Percentiles rank a stretch among this genome's conserved stretches.
Conservation (phyloP, 2,329 filamentous ascomycete species). For the Bipolaris oryzae region DNA sequence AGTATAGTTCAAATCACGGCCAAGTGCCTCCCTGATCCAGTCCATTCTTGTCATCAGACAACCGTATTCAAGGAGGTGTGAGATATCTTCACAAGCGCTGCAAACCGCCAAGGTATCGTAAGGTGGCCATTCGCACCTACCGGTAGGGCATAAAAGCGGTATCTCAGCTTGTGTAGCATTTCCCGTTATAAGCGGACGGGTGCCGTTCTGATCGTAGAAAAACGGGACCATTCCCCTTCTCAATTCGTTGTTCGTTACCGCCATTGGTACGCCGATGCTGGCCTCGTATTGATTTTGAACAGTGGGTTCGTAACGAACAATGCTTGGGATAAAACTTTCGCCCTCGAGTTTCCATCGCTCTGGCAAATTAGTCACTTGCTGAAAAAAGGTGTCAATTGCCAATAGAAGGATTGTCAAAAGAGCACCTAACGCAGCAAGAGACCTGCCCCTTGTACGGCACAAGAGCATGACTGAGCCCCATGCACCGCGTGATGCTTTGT, state of each 20-base stretch:
- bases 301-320: slow-evolving; percentile 11
- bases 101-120: slow-evolving; percentile 35
- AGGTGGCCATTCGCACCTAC: slow-evolving; percentile 28
- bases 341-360: slow-evolving; percentile 16
- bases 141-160: slow-evolving; percentile 32
- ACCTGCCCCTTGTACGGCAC: slow-evolving; percentile 25
- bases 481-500: slow-evolving; percentile 34
- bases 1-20: not conserved
- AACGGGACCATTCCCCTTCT: slow-evolving; percentile 8
- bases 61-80: slow-evolving; percentile 20
- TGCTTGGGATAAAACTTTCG: slow-evolving; percentile 22
- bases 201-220: slow-evolving; percentile 28
- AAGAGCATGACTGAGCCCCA: slow-evolving; percentile 30
- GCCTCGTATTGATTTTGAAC: not conserved
- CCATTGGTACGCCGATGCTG: not conserved
- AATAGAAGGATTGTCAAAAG: slow-evolving; percentile 27
- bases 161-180: slow-evolving; percentile 30
- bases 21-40: slow-evolving; percentile 20
- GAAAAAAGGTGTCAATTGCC: slow-evolving; percentile 40
- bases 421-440: slow-evolving; percentile 28
- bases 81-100: slow-evolving; percentile 28
- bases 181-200: slow-evolving; percentile 16
- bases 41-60: slow-evolving; percentile 25
- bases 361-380: slow-evolving; percentile 29
- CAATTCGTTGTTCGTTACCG: not conserved